These are phyloP conservation scores for Inga laurina DNA, from an alignment of 306 rosid genomes.

Conservation along the genomic window DNA sequence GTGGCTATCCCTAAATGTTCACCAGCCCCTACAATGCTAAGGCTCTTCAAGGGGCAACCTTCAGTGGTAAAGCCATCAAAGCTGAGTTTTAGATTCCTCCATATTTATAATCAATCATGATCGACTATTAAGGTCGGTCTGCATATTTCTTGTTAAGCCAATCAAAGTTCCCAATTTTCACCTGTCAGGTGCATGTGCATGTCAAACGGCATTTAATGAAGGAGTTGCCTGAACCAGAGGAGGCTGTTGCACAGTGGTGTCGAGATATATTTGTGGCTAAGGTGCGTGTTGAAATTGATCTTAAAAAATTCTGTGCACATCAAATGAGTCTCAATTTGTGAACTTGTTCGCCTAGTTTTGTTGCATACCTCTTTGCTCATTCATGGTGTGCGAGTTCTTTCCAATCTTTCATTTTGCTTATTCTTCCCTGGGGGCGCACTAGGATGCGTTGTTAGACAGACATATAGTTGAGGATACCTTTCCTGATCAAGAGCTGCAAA, in stretches of 20 bases:
- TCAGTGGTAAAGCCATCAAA: constrained; percentile 71
- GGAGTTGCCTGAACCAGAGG: constrained; percentile 87
- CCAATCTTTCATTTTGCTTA: constrained; percentile 12
- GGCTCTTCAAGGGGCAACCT: constrained; percentile 83
- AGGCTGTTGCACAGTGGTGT: constrained; percentile 94
- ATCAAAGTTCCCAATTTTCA: constrained; percentile 17
- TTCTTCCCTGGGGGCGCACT: constrained; percentile 6
- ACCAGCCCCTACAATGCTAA: constrained; percentile 85
- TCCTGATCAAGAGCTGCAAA: constrained; percentile 60
- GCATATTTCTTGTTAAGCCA: constrained; percentile 31
- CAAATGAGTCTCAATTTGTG: background rate
- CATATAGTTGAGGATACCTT: constrained; percentile 75
- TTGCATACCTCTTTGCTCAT: background rate
- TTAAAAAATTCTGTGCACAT: background rate
- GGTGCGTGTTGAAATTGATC: constrained; percentile 43
- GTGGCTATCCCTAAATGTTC: constrained; percentile 86
- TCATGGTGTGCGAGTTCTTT: background rate
- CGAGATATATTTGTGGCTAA: constrained; percentile 81
- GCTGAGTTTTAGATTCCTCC: constrained; percentile 17
- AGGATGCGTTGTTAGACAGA: constrained; percentile 90
- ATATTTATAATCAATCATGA: background rate
- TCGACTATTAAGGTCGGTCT: background rate
- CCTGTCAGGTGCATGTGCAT: constrained; percentile 83
- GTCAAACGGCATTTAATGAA: constrained; percentile 86
- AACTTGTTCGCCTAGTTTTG: constrained; percentile 1